These are phyloP conservation scores for Novymonas esmeraldas DNA, from an alignment of 208 protist genomes.

Conservation along the genomic window DNA sequence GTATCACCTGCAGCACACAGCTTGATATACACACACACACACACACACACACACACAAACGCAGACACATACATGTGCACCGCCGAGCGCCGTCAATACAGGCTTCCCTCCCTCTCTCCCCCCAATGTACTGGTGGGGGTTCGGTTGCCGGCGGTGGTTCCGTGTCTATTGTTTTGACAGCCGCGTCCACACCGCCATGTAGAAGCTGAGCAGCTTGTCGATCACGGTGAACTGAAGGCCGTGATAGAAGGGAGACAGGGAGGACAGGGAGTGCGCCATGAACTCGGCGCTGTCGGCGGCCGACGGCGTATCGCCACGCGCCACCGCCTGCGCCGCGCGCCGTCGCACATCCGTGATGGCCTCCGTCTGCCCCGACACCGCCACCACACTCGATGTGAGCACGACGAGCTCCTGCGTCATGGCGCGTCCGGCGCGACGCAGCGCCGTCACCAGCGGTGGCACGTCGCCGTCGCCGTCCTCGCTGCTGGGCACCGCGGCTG, in stretches of 20 bases:
- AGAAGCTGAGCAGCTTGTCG: constrained; percentile 80
- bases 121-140: too few relatives aligned
- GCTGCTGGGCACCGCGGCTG: neutral
- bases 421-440: constrained; percentile 47
- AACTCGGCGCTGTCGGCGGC: constrained; percentile 66
- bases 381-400: constrained; percentile 39
- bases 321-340: constrained; percentile 27
- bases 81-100: too few relatives aligned
- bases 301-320: constrained; percentile 32
- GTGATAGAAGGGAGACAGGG: constrained; percentile 63
- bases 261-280: constrained; percentile 35
- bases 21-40: neutral
- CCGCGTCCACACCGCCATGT: constrained; percentile 81
- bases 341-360: constrained; percentile 39
- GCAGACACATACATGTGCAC: neutral
- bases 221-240: constrained; percentile 66
- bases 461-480: constrained; percentile 24
- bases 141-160: too few relatives aligned
- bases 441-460: constrained; percentile 35
- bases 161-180: constrained; percentile 47
- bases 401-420: constrained; percentile 47
- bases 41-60: neutral
- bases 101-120: too few relatives aligned
- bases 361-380: constrained; percentile 43
- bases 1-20: neutral